A percentile compares a stretch with the other conserved stretches of the same genome.
These are phyloP conservation scores for Candida chilensis DNA, from an alignment of 805 yeast genomes.

Conservation along the genomic window DNA sequence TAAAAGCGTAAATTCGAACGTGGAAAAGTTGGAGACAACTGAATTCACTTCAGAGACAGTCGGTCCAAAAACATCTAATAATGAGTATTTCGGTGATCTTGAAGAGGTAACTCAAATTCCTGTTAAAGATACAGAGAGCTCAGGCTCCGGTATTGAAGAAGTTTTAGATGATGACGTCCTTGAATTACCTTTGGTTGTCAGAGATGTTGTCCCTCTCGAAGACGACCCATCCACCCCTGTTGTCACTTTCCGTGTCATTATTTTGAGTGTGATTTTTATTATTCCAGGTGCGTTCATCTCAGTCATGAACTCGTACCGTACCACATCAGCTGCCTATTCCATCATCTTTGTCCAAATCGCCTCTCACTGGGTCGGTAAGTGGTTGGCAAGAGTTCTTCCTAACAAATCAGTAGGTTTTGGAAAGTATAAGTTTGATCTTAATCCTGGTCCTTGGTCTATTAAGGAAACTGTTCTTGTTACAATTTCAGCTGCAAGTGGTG, in stretches of 20 bases:
- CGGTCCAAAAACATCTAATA: too few relatives aligned
- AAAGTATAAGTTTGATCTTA: slow-evolving; percentile 19
- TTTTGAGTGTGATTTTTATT: slow-evolving; percentile 21
- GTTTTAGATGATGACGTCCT: slow-evolving; percentile 12
- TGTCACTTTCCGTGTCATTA: slow-evolving; percentile 22
- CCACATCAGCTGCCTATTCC: slow-evolving; percentile 40
- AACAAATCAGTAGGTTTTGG: slow-evolving; percentile 9
- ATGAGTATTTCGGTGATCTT: too few relatives aligned
- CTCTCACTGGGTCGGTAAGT: slow-evolving; percentile 36
- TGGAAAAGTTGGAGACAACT: too few relatives aligned
- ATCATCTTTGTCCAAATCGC: slow-evolving; percentile 43
- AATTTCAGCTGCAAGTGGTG: slow-evolving; percentile 40
- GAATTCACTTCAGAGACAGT: too few relatives aligned
- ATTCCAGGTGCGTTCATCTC: slow-evolving; percentile 32
- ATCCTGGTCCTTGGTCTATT: slow-evolving; percentile 50
- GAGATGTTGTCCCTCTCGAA: slow-evolving; percentile 25
- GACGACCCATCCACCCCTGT: slow-evolving; percentile 30
- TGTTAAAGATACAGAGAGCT: too few relatives aligned
- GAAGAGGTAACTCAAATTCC: too few relatives aligned
- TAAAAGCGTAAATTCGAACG: too few relatives aligned
- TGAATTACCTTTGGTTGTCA: slow-evolving; percentile 18
- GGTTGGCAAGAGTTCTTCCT: slow-evolving; percentile 33
- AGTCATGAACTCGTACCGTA: slow-evolving; percentile 30
- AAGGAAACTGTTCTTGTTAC: slow-evolving; percentile 46
- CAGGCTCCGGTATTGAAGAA: too few relatives aligned